Evolutionary conservation across 805 yeast genomes (phyloP).

Genomic region (Kazachstania martiniae): DNA sequence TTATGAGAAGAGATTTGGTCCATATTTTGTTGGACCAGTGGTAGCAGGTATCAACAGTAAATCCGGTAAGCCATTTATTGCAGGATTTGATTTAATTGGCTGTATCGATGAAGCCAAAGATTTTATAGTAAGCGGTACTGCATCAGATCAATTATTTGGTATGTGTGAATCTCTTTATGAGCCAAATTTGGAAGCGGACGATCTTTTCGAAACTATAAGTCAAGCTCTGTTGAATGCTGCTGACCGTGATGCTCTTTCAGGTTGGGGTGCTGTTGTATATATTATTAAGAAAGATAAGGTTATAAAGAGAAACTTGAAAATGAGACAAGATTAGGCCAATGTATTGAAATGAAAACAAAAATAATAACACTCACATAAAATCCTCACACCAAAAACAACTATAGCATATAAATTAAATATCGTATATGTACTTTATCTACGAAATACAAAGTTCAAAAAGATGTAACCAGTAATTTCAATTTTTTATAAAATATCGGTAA

Average conservation of each 20-base stretch:
- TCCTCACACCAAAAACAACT: too few species aligned
- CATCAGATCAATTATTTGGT: conserved; percentile 92
- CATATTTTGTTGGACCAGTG: conserved; percentile 92
- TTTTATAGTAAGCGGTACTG: conserved; percentile 92
- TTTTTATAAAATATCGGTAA: too few species aligned
- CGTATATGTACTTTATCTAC: too few species aligned
- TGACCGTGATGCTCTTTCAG: conserved; percentile 94
- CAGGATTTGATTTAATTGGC: conserved; percentile 94
- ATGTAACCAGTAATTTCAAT: too few species aligned
- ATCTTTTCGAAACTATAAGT: conserved; percentile 87
- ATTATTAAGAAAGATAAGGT: conserved; percentile 87
- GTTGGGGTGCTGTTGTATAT: conserved; percentile 98
- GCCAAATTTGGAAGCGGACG: conserved; percentile 88
- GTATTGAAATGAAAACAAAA: background rate
- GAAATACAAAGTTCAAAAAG: too few species aligned
- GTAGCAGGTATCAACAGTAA: conserved; percentile 90
- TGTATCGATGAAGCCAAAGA: conserved; percentile 92
- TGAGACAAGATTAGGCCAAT: conserved; percentile 74
- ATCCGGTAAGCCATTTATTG: conserved; percentile 75
- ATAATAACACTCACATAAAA: too few species aligned
- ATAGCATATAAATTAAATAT: too few species aligned
- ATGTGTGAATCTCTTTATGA: conserved; percentile 97
- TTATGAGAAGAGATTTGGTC: conserved; percentile 88
- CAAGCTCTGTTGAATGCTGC: conserved; percentile 91
- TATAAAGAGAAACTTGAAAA: conserved; percentile 73